A percentile compares a stretch with the other conserved stretches of the same genome.
Evolutionary conservation across 106 monocot species (phyloP).

Genomic region (Vanilla planifolia): DNA sequence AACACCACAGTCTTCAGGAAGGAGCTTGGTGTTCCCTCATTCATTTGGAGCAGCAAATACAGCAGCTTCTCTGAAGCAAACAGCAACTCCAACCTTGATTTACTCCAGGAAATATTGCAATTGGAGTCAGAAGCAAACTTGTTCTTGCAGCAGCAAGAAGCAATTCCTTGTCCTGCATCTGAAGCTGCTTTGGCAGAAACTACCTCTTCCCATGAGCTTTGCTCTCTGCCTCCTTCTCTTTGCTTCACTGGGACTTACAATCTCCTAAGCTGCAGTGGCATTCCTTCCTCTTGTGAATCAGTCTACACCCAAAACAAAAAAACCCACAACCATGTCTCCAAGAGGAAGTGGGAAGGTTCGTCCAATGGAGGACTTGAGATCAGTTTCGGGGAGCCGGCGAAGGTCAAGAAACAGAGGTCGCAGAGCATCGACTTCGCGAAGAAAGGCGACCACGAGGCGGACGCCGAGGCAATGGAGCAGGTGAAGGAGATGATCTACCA

Average conservation of each 20-base stretch:
- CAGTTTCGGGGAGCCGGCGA: neutral
- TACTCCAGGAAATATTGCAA: neutral
- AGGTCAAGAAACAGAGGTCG: neutral
- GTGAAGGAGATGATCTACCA: constrained; percentile 86
- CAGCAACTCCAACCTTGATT: neutral
- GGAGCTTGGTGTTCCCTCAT: too few species aligned
- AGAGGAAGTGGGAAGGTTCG: neutral
- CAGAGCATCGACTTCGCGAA: constrained; percentile 28
- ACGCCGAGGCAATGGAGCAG: constrained; percentile 57
- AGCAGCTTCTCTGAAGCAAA: neutral
- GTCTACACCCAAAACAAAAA: neutral
- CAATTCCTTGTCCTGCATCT: neutral
- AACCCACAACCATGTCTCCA: neutral
- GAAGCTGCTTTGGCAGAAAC: too few species aligned
- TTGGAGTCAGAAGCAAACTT: too few species aligned
- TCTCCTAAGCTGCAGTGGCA: too few species aligned
- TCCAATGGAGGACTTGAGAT: neutral
- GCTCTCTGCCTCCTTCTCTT: too few species aligned
- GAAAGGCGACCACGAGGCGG: too few species aligned
- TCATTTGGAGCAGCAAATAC: neutral
- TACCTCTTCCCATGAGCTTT: neutral
- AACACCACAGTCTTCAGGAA: too few species aligned
- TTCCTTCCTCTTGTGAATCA: too few species aligned
- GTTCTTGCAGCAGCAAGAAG: neutral
- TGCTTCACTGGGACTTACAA: too few species aligned